phyloP scores from a whole-genome alignment of 139 green algal genomes.

The Chlamydomonas urium region DNA sequence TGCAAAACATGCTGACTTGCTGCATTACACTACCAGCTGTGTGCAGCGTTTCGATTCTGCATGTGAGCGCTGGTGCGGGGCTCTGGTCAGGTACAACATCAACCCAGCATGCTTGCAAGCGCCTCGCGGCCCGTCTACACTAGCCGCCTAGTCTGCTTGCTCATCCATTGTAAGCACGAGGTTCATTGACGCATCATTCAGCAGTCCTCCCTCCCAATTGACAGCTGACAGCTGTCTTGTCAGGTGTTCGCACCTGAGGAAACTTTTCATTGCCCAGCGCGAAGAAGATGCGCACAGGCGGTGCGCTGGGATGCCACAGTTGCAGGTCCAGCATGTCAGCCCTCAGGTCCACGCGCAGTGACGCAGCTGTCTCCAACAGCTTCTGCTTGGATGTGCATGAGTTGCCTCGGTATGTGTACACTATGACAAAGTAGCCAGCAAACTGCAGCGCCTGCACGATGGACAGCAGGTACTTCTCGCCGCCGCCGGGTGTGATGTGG shows the following conservation, averaged over 20 bases:
- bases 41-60: too few relatives aligned
- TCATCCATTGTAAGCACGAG: too few relatives aligned
- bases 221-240: too few relatives aligned
- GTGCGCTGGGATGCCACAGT: conserved; percentile 1
- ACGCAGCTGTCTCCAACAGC: not conserved
- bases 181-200: too few relatives aligned
- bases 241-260: not conserved
- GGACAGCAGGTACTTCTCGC: conserved; percentile 13
- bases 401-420: not conserved
- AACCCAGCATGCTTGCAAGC: too few relatives aligned
- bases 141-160: too few relatives aligned
- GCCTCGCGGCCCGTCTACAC: too few relatives aligned
- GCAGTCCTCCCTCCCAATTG: too few relatives aligned
- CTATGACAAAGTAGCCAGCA: not conserved
- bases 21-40: too few relatives aligned
- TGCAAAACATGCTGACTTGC: too few relatives aligned
- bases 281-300: conserved; percentile 12
- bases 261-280: conserved; percentile 19
- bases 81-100: too few relatives aligned
- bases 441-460: not conserved
- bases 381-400: not conserved
- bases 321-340: not conserved
- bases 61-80: too few relatives aligned
- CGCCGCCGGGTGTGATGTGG: conserved; percentile 7
- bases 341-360: not conserved